These are phyloP conservation scores for Leccinum variicolor DNA, from an alignment of 768 basidiomycete genomes.

Conservation along the genomic window DNA sequence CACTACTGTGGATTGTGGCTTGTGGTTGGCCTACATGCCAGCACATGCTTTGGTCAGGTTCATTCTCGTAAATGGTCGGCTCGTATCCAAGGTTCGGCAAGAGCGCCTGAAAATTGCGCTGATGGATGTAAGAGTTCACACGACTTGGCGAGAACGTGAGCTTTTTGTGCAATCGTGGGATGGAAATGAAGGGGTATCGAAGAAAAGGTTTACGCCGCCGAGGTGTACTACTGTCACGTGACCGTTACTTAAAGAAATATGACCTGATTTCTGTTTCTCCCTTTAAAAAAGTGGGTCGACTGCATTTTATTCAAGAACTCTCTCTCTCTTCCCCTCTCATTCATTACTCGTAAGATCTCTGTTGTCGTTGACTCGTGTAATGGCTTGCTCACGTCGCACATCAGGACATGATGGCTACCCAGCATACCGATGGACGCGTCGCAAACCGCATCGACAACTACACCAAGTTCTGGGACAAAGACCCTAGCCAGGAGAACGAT, in stretches of 20 bases:
- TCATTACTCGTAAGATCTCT: neutral
- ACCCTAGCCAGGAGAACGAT: slow-evolving; percentile 63
- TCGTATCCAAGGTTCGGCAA: no score
- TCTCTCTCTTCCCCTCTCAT: neutral
- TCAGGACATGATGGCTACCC: slow-evolving; percentile 15
- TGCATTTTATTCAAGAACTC: neutral
- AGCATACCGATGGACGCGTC: slow-evolving; percentile 55
- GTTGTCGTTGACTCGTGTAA: neutral
- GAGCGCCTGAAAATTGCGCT: no score
- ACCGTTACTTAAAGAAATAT: slow-evolving; percentile 4
- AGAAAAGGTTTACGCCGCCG: no score
- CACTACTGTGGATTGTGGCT: no score
- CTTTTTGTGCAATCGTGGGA: no score
- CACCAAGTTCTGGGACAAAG: slow-evolving; percentile 89
- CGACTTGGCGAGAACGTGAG: no score
- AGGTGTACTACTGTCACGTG: slow-evolving; percentile 2
- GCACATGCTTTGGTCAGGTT: no score
- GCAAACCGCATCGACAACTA: slow-evolving; percentile 77
- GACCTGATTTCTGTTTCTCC: slow-evolving; percentile 19
- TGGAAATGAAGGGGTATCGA: no score
- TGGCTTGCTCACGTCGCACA: neutral
- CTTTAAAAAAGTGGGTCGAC: slow-evolving; percentile 12
- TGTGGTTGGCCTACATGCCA: no score
- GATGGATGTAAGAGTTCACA: no score
- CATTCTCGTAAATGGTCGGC: no score